A percentile compares a stretch with the other conserved stretches of the same genome.
phyloP scores from a whole-genome alignment of 805 yeast genomes.

The Zygosaccharomyces bailii region DNA sequence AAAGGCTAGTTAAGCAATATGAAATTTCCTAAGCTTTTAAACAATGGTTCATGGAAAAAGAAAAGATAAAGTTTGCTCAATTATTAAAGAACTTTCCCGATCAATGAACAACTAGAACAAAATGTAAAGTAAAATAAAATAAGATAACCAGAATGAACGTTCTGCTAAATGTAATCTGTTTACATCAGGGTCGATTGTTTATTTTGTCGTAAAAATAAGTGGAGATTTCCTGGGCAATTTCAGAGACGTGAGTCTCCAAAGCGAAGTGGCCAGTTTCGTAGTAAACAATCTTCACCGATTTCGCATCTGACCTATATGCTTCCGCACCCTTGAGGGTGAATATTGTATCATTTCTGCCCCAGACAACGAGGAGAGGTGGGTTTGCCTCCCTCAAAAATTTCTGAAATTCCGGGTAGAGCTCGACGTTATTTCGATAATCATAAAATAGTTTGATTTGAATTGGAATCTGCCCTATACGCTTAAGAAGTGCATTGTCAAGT shows the following conservation, averaged over 20 bases:
- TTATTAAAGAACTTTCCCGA: too few species aligned
- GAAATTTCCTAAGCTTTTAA: too few species aligned
- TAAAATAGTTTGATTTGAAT: slow-evolving; percentile 37
- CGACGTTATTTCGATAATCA: slow-evolving; percentile 39
- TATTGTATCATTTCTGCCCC: slow-evolving; percentile 43
- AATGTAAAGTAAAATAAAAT: not conserved
- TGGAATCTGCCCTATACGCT: slow-evolving; percentile 24
- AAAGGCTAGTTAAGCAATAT: too few species aligned
- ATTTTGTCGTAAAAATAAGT: slow-evolving; percentile 7
- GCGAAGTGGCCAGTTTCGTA: slow-evolving; percentile 43
- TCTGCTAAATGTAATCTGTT: not conserved
- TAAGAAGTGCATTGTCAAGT: slow-evolving; percentile 15
- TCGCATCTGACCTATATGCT: slow-evolving; percentile 37
- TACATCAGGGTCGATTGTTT: not conserved
- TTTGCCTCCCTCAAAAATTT: slow-evolving; percentile 9
- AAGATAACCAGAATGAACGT: not conserved
- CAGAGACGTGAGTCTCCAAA: slow-evolving; percentile 30
- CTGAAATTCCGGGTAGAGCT: slow-evolving; percentile 26
- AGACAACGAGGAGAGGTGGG: slow-evolving; percentile 29
- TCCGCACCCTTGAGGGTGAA: slow-evolving; percentile 39
- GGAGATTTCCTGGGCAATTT: slow-evolving; percentile 34
- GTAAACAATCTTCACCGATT: slow-evolving; percentile 30
- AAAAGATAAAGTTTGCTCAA: too few species aligned
- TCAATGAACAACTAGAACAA: too few species aligned
- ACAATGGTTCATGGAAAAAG: too few species aligned